Evolutionary conservation across 2,329 filamentous ascomycete species (phyloP).

Genomic region (Colletotrichum scovillei): DNA sequence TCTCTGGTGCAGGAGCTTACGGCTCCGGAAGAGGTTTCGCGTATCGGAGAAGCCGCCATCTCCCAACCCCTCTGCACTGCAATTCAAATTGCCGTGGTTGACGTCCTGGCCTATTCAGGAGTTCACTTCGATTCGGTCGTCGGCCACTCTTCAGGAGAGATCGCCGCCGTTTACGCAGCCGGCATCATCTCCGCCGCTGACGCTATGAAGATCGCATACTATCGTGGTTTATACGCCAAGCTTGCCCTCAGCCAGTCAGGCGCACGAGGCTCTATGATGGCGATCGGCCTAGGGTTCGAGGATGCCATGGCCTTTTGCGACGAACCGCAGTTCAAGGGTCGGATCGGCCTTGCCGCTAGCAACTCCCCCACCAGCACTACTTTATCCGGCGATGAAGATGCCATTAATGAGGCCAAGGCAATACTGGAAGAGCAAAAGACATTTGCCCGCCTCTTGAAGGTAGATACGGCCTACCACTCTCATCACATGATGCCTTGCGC

Average conservation of each 20-base stretch:
- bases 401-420: too few relatives aligned
- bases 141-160: conserved; percentile 57
- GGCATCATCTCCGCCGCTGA: conserved; percentile 47
- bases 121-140: conserved; percentile 48
- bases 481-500: too few relatives aligned
- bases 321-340: too few relatives aligned
- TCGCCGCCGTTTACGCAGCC: conserved; percentile 55
- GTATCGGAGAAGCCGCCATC: conserved; percentile 26
- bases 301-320: too few relatives aligned
- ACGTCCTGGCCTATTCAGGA: conserved; percentile 46
- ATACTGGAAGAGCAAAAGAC: too few relatives aligned
- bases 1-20: conserved; percentile 39
- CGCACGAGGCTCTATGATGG: too few relatives aligned
- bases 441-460: too few relatives aligned
- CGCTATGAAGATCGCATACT: conserved; percentile 52
- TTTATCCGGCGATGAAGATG: too few relatives aligned
- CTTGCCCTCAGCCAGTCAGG: not conserved
- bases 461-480: too few relatives aligned
- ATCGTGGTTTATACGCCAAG: conserved; percentile 46
- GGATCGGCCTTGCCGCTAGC: too few relatives aligned
- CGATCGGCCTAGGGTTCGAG: too few relatives aligned
- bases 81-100: conserved; percentile 53
- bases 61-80: conserved; percentile 39
- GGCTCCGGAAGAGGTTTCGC: conserved; percentile 16
- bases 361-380: too few relatives aligned